Evolutionary conservation across 2,329 filamentous ascomycete genomes (phyloP).

Genomic region (Neoascochyta sp.): DNA sequence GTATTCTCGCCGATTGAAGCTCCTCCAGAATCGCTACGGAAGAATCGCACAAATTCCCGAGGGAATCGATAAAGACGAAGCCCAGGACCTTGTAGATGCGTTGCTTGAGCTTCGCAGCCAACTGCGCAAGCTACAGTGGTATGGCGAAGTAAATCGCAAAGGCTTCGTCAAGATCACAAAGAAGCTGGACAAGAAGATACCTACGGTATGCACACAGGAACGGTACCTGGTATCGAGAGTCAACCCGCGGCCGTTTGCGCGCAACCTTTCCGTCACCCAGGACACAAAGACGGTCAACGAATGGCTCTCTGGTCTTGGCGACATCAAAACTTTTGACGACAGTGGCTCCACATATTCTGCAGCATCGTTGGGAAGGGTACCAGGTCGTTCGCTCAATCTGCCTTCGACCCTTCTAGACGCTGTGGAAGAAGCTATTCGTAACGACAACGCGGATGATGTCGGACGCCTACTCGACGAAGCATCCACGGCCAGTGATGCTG

Average conservation of each 20-base stretch:
- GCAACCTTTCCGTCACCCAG: slow-evolving; percentile 58
- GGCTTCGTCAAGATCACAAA: slow-evolving; percentile 99
- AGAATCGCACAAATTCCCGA: slow-evolving; percentile 64
- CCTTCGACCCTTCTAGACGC: slow-evolving; percentile 65
- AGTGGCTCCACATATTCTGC: slow-evolving; percentile 65
- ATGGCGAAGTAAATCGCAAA: slow-evolving; percentile 90
- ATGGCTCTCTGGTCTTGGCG: slow-evolving; percentile 80
- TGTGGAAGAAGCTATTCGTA: slow-evolving; percentile 68
- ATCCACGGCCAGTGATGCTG: slow-evolving; percentile 48
- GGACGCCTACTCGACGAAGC: slow-evolving; percentile 56
- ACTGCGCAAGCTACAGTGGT: slow-evolving; percentile 91
- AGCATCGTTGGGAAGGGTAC: slow-evolving; percentile 70
- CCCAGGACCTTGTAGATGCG: slow-evolving; percentile 85
- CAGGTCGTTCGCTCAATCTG: slow-evolving; percentile 71
- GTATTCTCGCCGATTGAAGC: slow-evolving; percentile 74
- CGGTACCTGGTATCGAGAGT: slow-evolving; percentile 89
- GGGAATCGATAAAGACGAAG: slow-evolving; percentile 79
- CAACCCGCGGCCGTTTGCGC: slow-evolving; percentile 81
- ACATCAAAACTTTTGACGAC: slow-evolving; percentile 74
- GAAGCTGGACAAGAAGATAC: slow-evolving; percentile 94
- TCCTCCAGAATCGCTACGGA: slow-evolving; percentile 86
- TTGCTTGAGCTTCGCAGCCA: slow-evolving; percentile 84
- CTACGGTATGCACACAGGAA: slow-evolving; percentile 70
- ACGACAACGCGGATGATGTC: slow-evolving; percentile 60
- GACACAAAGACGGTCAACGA: slow-evolving; percentile 74